Conservation (phyloP, 78 protist genomes). For the Tieghemostelium lacteum region DNA sequence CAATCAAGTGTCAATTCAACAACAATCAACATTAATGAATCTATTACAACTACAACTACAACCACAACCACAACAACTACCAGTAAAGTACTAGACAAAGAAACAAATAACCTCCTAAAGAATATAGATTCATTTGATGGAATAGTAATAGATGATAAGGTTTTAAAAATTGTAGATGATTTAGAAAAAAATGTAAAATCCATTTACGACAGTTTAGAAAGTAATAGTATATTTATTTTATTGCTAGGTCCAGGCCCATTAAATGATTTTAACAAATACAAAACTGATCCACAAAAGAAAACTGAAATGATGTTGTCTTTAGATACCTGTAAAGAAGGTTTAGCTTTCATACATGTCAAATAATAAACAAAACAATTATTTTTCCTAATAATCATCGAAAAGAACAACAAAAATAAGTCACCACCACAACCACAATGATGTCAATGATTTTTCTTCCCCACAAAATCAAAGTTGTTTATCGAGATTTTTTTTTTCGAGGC, state of each 20-base stretch:
- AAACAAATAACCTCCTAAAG: not conserved
- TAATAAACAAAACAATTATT: too few species aligned
- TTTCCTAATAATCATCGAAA: too few species aligned
- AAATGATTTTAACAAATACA: constrained; percentile 39
- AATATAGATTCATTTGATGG: constrained; percentile 13
- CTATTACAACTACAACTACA: not conserved
- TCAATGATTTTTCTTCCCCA: too few species aligned
- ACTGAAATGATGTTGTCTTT: not conserved
- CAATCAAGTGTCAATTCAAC: too few species aligned
- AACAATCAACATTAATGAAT: too few species aligned
- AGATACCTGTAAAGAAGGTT: constrained; percentile 58
- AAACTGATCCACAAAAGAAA: constrained; percentile 18
- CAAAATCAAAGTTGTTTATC: too few species aligned
- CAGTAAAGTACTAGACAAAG: not conserved
- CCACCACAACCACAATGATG: too few species aligned
- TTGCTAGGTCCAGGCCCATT: constrained; percentile 55
- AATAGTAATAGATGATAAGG: not conserved
- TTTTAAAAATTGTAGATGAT: not conserved
- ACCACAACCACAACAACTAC: not conserved
- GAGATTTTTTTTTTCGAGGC: too few species aligned
- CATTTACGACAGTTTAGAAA: constrained; percentile 27
- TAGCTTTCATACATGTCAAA: constrained; percentile 18
- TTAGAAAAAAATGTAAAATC: constrained; percentile 10
- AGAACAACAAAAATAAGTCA: too few species aligned
- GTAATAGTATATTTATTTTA: constrained; percentile 25